These are phyloP conservation scores for Diaporthe sp. DNA, from an alignment of 2,329 filamentous ascomycete genomes.

Conservation along the genomic window DNA sequence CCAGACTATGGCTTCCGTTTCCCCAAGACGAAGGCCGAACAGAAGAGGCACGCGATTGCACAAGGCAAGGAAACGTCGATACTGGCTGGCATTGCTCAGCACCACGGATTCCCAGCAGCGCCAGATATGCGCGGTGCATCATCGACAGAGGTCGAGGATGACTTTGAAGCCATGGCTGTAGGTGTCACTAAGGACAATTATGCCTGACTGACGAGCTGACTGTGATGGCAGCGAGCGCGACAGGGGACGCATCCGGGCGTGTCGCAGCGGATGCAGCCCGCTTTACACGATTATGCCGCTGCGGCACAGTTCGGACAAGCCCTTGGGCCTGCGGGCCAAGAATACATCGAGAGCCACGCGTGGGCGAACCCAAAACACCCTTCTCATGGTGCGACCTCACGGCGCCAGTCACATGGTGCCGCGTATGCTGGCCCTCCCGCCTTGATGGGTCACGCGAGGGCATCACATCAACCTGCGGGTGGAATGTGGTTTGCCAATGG, in stretches of 20 bases:
- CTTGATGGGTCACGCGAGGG: slow-evolving; percentile 32
- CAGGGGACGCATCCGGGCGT: slow-evolving; percentile 49
- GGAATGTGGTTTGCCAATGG: slow-evolving; percentile 38
- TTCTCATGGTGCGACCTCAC: slow-evolving; percentile 63
- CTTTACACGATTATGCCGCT: slow-evolving; percentile 60
- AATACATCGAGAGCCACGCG: slow-evolving; percentile 89
- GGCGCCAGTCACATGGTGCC: slow-evolving; percentile 39
- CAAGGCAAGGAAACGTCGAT: slow-evolving; percentile 97
- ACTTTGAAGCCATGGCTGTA: slow-evolving; percentile 91
- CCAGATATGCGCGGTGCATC: slow-evolving; percentile 84
- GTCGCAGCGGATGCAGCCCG: slow-evolving; percentile 51
- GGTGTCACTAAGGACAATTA: slow-evolving; percentile 52
- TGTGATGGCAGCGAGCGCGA: slow-evolving; percentile 48
- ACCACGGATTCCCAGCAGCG: slow-evolving; percentile 96
- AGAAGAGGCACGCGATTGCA: slow-evolving; percentile 86
- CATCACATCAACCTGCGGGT: slow-evolving; percentile 34
- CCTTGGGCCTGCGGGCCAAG: slow-evolving; percentile 80
- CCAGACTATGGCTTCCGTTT: slow-evolving; percentile 88
- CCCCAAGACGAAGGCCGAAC: slow-evolving; percentile 80
- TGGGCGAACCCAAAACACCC: slow-evolving; percentile 93
- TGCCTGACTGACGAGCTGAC: slow-evolving; percentile 22
- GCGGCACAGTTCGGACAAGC: slow-evolving; percentile 61
- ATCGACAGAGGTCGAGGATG: slow-evolving; percentile 82
- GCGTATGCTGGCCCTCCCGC: slow-evolving; percentile 39
- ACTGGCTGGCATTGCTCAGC: slow-evolving; percentile 90